Evolutionary conservation across 108 stramenopile genomes (phyloP), one percentile per base, ranked within the genome.

Genomic region (Nannochloropsis gaditana): DNA sequence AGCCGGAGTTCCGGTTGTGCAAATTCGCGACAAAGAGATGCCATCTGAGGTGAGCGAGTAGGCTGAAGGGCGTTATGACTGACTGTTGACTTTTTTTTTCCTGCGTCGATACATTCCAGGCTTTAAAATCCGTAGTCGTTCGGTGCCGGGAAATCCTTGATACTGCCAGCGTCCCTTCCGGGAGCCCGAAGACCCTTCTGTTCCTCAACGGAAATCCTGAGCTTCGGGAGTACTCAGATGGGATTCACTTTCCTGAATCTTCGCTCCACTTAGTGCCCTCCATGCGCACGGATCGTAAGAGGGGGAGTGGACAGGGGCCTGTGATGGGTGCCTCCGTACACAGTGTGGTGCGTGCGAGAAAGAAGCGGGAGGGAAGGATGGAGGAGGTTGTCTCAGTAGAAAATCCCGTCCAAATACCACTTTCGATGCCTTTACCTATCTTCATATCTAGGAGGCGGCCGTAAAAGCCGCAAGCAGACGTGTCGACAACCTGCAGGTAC

Each of bases 261-360:
- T n/a, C 19, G 15, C 59, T 73, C 19, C 19, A 73, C 19, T n/a
- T 15, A 15, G 6, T 31, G 31, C 31, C 31, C 31, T 31, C 31
- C 31, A 31, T 31, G 31, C 31, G 31, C 31, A 31, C 0, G 31
- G 31, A 31, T 31, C 31, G 31, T 31, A 1, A 31, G 31, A 31
- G 31, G 31, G 31, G 1, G 31, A 31, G 31, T 31, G 1, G 31
- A 31, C 31, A 31, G 31, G 31, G 1, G 19, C n/a, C n/a, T 73
- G 59, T 73, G 59, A 73, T n/a, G 59, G 59, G 59, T n/a, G 59
- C n/a, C 19, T 73, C 59, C 19, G 59, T 73, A n/a, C 59, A 73
- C n/a, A 73, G 59, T n/a, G 59, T 73, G 59, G 59, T 73, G 6
- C 8, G 59, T 73, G n/a, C n/a, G 19, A 15, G 59, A 31, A 31